Percentiles rank a stretch among this genome's conserved stretches.
Conservation (phyloP, 108 stramenopile genomes). For the Nitzschia inconspicua region DNA sequence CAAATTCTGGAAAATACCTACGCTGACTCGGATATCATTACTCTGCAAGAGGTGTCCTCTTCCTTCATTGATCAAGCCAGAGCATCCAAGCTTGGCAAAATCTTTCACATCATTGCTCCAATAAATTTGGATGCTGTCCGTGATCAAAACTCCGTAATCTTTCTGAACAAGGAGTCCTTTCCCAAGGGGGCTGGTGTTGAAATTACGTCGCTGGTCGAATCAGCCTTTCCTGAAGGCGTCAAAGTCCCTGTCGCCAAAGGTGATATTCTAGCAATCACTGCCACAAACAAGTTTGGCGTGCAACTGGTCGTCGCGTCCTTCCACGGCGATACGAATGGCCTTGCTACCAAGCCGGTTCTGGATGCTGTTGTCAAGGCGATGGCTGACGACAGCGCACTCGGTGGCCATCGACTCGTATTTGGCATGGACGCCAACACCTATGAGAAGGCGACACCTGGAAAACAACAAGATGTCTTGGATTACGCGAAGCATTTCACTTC, state of each 20-base stretch:
- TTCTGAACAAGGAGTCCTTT: conserved; percentile 58
- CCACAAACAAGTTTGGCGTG: conserved; percentile 32
- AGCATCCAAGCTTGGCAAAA: conserved; percentile 36
- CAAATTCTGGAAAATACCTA: conserved; percentile 83
- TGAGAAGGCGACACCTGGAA: conserved; percentile 62
- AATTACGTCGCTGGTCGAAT: conserved; percentile 52
- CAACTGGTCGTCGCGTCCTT: conserved; percentile 72
- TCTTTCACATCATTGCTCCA: conserved; percentile 59
- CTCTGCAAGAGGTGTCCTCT: conserved; percentile 89
- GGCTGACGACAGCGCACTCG: conserved; percentile 19
- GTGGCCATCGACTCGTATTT: conserved; percentile 62
- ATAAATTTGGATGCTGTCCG: conserved; percentile 52
- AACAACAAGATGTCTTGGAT: conserved; percentile 73
- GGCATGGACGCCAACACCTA: conserved; percentile 91
- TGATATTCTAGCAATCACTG: conserved; percentile 67
- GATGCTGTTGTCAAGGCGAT: conserved; percentile 59
- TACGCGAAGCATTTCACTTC: conserved; percentile 49
- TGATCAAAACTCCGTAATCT: conserved; percentile 87
- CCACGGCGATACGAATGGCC: conserved; percentile 90
- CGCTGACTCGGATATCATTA: conserved; percentile 82
- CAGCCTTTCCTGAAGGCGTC: conserved; percentile 43
- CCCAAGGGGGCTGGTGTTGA: conserved; percentile 48
- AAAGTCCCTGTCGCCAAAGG: conserved; percentile 79
- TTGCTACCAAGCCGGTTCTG: conserved; percentile 81
- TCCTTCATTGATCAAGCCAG: conserved; percentile 79